phyloP scores from a whole-genome alignment of 139 green algal species.

The Auxenochlorella pyrenoidosa region DNA sequence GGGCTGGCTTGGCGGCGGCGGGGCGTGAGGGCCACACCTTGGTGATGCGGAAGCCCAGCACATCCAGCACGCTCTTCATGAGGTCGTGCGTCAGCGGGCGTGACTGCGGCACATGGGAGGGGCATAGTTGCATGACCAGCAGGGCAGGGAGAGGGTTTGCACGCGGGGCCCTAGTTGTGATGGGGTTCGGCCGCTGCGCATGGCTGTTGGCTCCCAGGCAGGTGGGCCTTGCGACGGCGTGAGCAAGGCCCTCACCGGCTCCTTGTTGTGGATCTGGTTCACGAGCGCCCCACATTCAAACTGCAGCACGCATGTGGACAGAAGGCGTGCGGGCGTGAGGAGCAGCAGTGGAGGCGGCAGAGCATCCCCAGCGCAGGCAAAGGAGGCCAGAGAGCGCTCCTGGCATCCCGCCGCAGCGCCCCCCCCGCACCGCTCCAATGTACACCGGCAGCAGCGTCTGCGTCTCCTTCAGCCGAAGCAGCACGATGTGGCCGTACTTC shows the following conservation, averaged over 20 bases:
- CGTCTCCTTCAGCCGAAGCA: slow-evolving; percentile 58
- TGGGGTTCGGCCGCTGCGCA: too few species aligned
- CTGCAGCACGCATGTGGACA: neutral
- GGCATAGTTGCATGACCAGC: neutral
- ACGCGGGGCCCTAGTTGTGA: too few species aligned
- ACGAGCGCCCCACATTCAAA: slow-evolving; percentile 58
- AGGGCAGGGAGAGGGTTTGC: neutral
- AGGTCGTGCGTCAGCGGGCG: slow-evolving; percentile 74
- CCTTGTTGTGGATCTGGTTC: slow-evolving; percentile 59
- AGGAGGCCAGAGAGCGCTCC: too few species aligned
- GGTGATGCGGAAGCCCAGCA: slow-evolving; percentile 63
- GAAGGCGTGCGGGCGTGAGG: too few species aligned
- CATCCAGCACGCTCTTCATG: slow-evolving; percentile 65
- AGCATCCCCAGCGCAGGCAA: too few species aligned
- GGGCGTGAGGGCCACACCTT: slow-evolving; percentile 29
- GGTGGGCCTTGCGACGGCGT: too few species aligned
- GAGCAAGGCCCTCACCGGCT: slow-evolving; percentile 23
- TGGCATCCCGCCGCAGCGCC: too few species aligned
- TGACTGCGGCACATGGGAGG: slow-evolving; percentile 29
- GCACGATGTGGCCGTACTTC: slow-evolving; percentile 54
- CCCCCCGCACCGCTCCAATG: slow-evolving; percentile 41
- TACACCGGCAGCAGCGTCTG: slow-evolving; percentile 59
- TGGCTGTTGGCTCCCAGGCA: too few species aligned
- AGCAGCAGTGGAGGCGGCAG: too few species aligned
- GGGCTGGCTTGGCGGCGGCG: too few species aligned